Evolutionary conservation across 768 basidiomycete genomes (phyloP).

Genomic region (Clathrus columnatus): DNA sequence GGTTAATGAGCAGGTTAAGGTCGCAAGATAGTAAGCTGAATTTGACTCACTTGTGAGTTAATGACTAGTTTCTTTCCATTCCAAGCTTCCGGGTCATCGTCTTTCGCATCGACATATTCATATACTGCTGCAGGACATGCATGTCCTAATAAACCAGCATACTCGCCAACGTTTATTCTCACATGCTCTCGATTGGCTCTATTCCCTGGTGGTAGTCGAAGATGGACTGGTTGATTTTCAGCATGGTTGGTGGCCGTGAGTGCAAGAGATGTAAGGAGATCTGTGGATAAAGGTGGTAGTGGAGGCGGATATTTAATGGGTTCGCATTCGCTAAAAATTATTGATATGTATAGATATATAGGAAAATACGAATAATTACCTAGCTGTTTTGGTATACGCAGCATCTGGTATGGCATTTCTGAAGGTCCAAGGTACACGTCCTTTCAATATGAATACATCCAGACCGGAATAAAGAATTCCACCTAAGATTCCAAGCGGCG

Average conservation of each 20-base stretch:
- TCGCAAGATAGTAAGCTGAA: background rate
- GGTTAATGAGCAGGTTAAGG: too few relatives aligned
- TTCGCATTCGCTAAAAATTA: constrained; percentile 36
- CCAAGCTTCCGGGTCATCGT: constrained; percentile 50
- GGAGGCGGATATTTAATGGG: constrained; percentile 83
- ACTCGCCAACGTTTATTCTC: constrained; percentile 62
- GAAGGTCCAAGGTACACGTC: constrained; percentile 90
- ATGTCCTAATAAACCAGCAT: constrained; percentile 77
- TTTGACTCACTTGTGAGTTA: constrained; percentile 75
- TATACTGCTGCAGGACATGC: constrained; percentile 96
- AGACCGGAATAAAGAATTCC: constrained; percentile 85
- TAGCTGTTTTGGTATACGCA: constrained; percentile 59
- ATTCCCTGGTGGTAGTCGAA: constrained; percentile 56
- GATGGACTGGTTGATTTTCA: constrained; percentile 92
- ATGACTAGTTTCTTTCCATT: constrained; percentile 86
- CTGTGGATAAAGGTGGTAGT: constrained; percentile 85
- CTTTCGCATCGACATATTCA: constrained; percentile 62
- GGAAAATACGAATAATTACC: constrained; percentile 21
- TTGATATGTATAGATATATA: background rate
- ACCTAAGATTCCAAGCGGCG: constrained; percentile 71
- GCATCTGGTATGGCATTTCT: constrained; percentile 59
- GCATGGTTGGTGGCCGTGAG: constrained; percentile 93
- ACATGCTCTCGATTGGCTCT: constrained; percentile 57
- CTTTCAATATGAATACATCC: constrained; percentile 77
- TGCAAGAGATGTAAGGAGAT: constrained; percentile 82